Conservation (phyloP, 2,329 filamentous ascomycete genomes). For the Aschersonia sp. region DNA sequence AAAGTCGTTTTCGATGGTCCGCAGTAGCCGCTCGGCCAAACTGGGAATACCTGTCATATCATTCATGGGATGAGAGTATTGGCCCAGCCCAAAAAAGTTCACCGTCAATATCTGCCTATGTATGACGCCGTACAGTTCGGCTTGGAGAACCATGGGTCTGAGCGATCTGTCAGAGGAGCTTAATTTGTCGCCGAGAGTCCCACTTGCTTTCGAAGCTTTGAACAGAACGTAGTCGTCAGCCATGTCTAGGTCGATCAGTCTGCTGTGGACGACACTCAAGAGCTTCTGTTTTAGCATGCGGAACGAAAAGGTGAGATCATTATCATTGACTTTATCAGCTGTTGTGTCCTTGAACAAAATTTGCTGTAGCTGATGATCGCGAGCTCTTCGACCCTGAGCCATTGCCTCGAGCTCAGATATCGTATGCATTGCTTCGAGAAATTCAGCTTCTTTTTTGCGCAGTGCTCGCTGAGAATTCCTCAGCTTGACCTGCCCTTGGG, state of each 20-base stretch:
- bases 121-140: neutral
- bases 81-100: neutral
- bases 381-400: neutral
- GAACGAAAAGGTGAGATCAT: neutral
- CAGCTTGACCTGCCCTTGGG: no score
- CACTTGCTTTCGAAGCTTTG: neutral
- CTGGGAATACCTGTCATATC: no score
- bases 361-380: neutral
- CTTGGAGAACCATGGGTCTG: neutral
- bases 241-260: neutral
- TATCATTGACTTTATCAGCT: neutral
- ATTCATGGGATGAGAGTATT: neutral
- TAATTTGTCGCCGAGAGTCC: neutral
- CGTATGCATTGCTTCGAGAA: no score
- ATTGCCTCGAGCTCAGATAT: neutral
- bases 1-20: no score
- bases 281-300: neutral
- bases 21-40: no score
- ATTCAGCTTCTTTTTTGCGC: no score
- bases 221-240: neutral
- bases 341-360: neutral
- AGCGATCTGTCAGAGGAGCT: neutral
- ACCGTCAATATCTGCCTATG: neutral
- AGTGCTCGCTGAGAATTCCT: no score
- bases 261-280: neutral